phyloP scores from a whole-genome alignment of 306 rosid species.

The Cotoneaster glaucophyllus region DNA sequence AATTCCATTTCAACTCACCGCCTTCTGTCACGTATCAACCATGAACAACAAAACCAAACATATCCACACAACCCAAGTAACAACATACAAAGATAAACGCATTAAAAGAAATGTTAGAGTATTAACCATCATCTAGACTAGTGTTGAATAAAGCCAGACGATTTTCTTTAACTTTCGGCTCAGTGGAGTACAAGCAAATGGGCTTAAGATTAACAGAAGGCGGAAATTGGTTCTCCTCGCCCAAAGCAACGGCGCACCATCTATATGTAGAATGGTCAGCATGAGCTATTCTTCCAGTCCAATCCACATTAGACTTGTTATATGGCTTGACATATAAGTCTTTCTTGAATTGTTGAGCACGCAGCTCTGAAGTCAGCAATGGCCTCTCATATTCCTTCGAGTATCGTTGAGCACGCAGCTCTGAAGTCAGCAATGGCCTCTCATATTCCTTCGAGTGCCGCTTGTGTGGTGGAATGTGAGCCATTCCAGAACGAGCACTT shows the following conservation, averaged over 20 bases:
- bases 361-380: conserved; percentile 27
- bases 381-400: conserved; percentile 14
- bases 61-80: not conserved
- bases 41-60: not conserved
- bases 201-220: conserved; percentile 18
- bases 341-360: conserved; percentile 19
- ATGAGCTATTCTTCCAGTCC: not conserved
- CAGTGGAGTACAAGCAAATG: conserved; percentile 1
- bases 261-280: conserved; percentile 2
- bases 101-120: not conserved
- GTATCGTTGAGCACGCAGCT: conserved; percentile 26
- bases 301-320: not conserved
- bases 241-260: conserved; percentile 33
- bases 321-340: not conserved
- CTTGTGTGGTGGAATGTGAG: conserved; percentile 54
- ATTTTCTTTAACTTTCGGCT: conserved; percentile 10
- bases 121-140: conserved; percentile 16
- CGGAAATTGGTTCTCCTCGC: not conserved
- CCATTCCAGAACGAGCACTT: conserved; percentile 18
- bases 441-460: conserved; percentile 23
- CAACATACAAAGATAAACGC: not conserved
- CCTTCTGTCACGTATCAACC: not conserved
- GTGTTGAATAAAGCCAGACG: conserved; percentile 18
- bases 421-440: conserved; percentile 21
- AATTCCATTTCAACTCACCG: conserved; percentile 1